These are phyloP conservation scores for Jatropha multifida DNA, from an alignment of 441 rosid genomes.

Conservation along the genomic window DNA sequence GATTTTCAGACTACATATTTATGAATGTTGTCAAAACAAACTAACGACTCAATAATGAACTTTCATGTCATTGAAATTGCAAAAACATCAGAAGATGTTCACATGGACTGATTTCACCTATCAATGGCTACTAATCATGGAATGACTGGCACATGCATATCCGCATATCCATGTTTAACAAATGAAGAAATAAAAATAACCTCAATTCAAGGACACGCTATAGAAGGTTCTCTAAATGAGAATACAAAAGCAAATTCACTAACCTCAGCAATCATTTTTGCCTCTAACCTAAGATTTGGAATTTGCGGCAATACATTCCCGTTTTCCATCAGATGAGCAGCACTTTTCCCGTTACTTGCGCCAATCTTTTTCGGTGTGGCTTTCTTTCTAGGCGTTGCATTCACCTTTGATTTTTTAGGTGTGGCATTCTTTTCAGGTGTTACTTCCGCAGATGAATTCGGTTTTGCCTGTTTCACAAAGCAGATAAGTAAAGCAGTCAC, in stretches of 20 bases:
- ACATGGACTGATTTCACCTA: neutral
- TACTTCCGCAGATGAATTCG: conserved; percentile 38
- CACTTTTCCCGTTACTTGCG: conserved; percentile 31
- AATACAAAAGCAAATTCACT: conserved; percentile 17
- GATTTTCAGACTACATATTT: conserved; percentile 1
- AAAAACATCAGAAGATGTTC: neutral
- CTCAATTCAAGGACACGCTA: neutral
- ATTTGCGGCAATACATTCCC: conserved; percentile 35
- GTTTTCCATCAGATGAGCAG: conserved; percentile 24
- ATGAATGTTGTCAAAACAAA: neutral
- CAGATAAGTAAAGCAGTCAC: conserved; percentile 8
- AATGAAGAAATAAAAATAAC: neutral
- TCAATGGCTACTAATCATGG: neutral
- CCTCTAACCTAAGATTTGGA: conserved; percentile 81
- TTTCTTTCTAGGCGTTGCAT: conserved; percentile 7
- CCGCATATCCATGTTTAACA: neutral
- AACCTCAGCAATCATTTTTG: conserved; percentile 74
- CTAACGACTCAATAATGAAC: neutral
- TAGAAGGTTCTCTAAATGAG: neutral
- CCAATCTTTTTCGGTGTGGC: conserved; percentile 52
- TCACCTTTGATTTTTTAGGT: conserved; percentile 37
- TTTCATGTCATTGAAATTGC: neutral
- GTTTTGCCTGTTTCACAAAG: conserved; percentile 31
- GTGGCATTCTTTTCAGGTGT: conserved; percentile 45
- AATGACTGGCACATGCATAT: neutral